Evolutionary conservation across 495 filamentous ascomycete genomes (phyloP), one percentile per base, ranked within the genome.

Genomic region (Hypoxylon lienhwacheense): DNA sequence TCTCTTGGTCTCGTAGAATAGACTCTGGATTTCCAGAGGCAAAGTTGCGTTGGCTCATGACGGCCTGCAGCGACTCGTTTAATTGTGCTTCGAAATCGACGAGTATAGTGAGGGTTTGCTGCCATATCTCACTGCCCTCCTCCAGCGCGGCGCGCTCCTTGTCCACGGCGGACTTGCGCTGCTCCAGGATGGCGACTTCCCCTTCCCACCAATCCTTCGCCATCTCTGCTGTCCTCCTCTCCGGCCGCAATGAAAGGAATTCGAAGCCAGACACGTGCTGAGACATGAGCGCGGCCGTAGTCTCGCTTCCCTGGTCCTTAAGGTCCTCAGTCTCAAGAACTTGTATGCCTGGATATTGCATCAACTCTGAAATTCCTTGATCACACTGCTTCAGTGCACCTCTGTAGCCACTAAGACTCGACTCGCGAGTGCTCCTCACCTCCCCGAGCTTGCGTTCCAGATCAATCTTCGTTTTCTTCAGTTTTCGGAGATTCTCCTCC

Each of bases 81-180:
- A 96, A 65, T 1, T 69, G 67, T 17, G 71, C 76, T 63, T 97
- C 92, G 60, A 95, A 91, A 5, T 77, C 74, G 5, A 73, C 73
- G 0, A 96, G 78, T 15, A 86, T 72, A 11, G 71, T 66, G 5
- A 89, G 65, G 1, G 85, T 82, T 31, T 84, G 79, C 52, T 86
- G 81, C 93, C 93, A 98, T 16, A 95, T 71, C 40, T 80, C 72
- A 3, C 81, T 87, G 5, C 93, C 93, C 60, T 93, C 87, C 36
- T 93, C 85, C n/a, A 97, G 68, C 0, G 92, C 93, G 5, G 73
- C 60, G 17, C 82, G 81, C 64, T 98, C 91, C 33, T 72, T 72
- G 55, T 87, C 77, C 5, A 89, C 83, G 31, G 78, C 73, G 16
- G 75, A 56, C 41, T 83, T 82, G 51, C 83, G 81, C 59, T 73